Base-by-base conservation (phyloP, 768 basidiomycete genomes). In the Boletus edulis region DNA sequence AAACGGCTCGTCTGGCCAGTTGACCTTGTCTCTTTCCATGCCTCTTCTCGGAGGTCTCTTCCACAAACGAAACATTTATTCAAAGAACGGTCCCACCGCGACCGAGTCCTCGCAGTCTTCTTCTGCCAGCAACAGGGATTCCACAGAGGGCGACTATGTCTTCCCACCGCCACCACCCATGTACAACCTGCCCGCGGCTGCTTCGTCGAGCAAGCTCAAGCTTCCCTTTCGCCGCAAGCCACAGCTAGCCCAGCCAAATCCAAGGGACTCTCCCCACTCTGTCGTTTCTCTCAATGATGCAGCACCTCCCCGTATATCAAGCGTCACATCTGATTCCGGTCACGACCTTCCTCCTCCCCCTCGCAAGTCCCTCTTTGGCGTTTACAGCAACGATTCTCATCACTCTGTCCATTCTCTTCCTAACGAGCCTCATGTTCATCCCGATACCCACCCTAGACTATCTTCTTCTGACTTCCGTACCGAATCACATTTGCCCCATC, bases 351-450 rank as follows among this genome's bases (percentile, higher is more conserved):
- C 76, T 34, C 85, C 83, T 4, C 84, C 87, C 1, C 86, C 86
- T 1, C 78, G 80, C 20, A 83, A 83, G 63, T 78, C 83, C 41
- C 77, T 89, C 52, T 88, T 89, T 67, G 80, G 78, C 11, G 77
- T 78, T 6, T 80, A 85, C 34, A 35, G 14, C 60, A 79, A 71
- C 24, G 84, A 81, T 9, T 62, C 63, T 0, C 63, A 78, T 78
- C 24, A 69, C 69, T 62, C 87, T 17, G 84, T 85, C 29, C 81
- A 79, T 57, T 89, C 88, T 29, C 76, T 89, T 35, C 86, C 87
- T 14, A 68, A 66, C 15, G 67, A 76, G 47, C 49, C 73, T 47
- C 56, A 38, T 39, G 20, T 44, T 34, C 54, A 46, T 58, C 40
- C 56, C 8, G 61, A 72, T 62, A 62, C 62, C 61, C 64, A 17